Evolutionary conservation across 2,329 filamentous ascomycete genomes (phyloP), one percentile per base, ranked within the genome.

Genomic region (Ophiostoma ips): DNA sequence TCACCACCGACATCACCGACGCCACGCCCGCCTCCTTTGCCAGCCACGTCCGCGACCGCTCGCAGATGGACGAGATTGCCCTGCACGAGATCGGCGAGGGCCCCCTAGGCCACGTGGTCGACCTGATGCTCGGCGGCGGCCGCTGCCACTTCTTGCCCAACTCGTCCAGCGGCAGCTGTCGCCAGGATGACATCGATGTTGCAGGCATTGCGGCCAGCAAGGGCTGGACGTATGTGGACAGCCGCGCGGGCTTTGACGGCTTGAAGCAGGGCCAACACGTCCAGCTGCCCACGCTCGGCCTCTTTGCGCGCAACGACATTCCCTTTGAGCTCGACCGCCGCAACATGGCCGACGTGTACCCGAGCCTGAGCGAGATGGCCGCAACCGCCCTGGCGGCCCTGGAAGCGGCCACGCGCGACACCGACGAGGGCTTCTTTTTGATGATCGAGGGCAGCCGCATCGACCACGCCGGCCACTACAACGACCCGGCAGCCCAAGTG

Each of bases 361-460:
- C 92, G 3, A 90, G 87, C 15, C 71, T 98, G 37, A 84, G 85
- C 62, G 89, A 95, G 66, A 96, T 95, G 88, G 79, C 90, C 9
- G 74, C 76, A 57, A 87, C 86, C 15, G 90, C 92, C 1, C 71
- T 98, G 54, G 78, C 75, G 13, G 81, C 86, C 1, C 76, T 98
- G 21, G 83, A 84, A 55, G 79, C 81, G 52, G 92, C 89, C 0
- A 95, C 92, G 0, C 73, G 77, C 60, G 73, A 89, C 61, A 87
- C 78, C 55, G 87, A 96, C 38, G 81, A 94, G 65, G 92, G 92
- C 5, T 98, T 96, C 72, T 98, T 98, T 68, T 72, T 98, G 58
- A 95, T 98, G 90, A 94, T 98, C 54, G 92, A 98, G 66, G 92
- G 89, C 5, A 94, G 87, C 59, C 77, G 92, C 38, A 96, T 98